These are phyloP conservation scores for Salix exigua DNA, from an alignment of 345 rosid genomes.

Conservation along the genomic window DNA sequence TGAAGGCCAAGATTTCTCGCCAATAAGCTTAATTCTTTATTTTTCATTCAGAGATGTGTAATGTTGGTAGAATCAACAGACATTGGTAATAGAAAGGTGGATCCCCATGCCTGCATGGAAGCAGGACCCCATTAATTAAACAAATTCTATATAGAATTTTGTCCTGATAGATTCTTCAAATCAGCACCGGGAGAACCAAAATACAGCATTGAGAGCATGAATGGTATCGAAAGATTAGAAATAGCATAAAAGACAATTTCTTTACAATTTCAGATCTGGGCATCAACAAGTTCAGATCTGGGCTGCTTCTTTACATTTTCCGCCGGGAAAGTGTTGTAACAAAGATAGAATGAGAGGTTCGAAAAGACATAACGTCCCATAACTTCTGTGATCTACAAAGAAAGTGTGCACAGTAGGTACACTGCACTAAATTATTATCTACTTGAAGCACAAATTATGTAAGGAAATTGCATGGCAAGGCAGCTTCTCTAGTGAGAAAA, in stretches of 20 bases:
- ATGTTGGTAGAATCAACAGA: background rate
- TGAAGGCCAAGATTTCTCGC: background rate
- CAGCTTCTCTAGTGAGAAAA: background rate
- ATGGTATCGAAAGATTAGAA: background rate
- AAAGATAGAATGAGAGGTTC: conserved; percentile 15
- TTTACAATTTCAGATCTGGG: conserved; percentile 58
- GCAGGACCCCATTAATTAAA: conserved; percentile 67
- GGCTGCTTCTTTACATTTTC: conserved; percentile 78
- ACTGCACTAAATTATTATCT: background rate
- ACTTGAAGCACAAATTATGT: background rate
- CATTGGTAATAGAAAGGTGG: background rate
- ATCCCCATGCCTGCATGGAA: conserved; percentile 67
- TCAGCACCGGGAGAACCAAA: background rate
- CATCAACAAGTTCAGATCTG: conserved; percentile 59
- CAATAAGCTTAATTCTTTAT: background rate
- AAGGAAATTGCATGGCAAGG: background rate
- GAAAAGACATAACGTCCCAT: background rate
- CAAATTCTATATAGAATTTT: conserved; percentile 82
- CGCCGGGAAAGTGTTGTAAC: conserved; percentile 74
- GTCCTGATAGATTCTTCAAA: conserved; percentile 49
- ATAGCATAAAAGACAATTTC: background rate
- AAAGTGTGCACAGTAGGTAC: background rate
- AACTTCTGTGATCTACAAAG: background rate
- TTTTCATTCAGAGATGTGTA: background rate
- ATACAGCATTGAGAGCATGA: background rate